phyloP scores from a whole-genome alignment of 2,329 filamentous ascomycete genomes.

The Aspergillus carbonarius region DNA sequence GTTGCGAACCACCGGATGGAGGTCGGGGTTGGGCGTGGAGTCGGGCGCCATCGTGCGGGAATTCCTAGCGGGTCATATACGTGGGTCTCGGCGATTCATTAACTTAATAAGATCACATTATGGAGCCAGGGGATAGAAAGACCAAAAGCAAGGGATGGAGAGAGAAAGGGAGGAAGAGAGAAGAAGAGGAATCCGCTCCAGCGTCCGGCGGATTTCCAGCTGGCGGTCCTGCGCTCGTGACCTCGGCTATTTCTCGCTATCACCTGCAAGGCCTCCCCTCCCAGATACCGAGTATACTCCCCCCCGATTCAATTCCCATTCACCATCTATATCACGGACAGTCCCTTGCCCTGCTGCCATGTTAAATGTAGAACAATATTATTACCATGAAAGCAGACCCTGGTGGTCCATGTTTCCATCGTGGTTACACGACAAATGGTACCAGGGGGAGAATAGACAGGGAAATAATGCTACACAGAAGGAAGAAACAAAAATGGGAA shows the following conservation, averaged over 20 bases:
- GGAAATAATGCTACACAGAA: conserved; percentile 13
- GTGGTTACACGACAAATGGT: background rate
- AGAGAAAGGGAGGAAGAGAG: background rate
- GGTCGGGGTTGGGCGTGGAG: conserved; percentile 17
- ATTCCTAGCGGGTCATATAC: background rate
- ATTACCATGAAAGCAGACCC: conserved; percentile 6
- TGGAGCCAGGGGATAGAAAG: background rate
- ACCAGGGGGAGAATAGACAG: background rate
- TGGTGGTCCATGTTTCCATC: background rate
- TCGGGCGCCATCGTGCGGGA: conserved; percentile 25
- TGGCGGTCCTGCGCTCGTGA: conserved; percentile 15
- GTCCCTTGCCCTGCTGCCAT: background rate
- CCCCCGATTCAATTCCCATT: background rate
- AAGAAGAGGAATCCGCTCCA: background rate
- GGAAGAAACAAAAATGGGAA: conserved; percentile 7
- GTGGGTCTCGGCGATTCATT: background rate
- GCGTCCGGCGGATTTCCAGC: conserved; percentile 1
- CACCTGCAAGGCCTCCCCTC: too few species aligned
- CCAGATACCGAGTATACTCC: too few species aligned
- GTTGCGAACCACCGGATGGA: conserved; percentile 77
- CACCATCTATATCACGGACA: background rate
- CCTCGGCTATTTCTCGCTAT: conserved; percentile 19
- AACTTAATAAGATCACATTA: conserved; percentile 1
- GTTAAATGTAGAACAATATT: background rate
- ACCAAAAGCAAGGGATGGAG: background rate